Evolutionary conservation across 345 rosid species (phyloP).

Genomic region (Citrus reticulata): DNA sequence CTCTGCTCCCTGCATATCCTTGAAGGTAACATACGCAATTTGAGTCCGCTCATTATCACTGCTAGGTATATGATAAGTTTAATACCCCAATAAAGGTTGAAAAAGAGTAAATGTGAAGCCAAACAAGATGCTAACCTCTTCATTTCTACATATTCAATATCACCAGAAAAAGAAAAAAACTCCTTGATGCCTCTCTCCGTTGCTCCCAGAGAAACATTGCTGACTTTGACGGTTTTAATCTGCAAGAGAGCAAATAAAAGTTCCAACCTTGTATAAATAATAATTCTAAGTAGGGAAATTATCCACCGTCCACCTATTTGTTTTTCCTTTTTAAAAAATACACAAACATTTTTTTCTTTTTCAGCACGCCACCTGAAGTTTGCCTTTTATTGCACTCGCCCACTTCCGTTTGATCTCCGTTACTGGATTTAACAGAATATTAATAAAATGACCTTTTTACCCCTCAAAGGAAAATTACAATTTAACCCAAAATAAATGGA

Average conservation of each 20-base stretch:
- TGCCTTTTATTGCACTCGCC: too few relatives aligned
- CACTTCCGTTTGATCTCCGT: too few relatives aligned
- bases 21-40: slow-evolving; percentile 57
- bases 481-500: too few relatives aligned
- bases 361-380: too few relatives aligned
- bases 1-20: slow-evolving; percentile 59
- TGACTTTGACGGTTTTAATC: slow-evolving; percentile 55
- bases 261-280: neutral
- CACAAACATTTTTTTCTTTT: too few relatives aligned
- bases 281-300: neutral
- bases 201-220: slow-evolving; percentile 73
- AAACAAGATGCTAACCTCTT: slow-evolving; percentile 40
- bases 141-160: slow-evolving; percentile 64
- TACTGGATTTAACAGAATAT: too few relatives aligned
- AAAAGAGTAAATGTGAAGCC: slow-evolving; percentile 2
- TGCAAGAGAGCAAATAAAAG: slow-evolving; percentile 20
- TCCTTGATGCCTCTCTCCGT: slow-evolving; percentile 64
- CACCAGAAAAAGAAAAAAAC: slow-evolving; percentile 88
- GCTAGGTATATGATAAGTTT: slow-evolving; percentile 23
- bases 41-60: slow-evolving; percentile 62
- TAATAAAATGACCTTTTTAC: too few relatives aligned
- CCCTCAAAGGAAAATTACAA: too few relatives aligned
- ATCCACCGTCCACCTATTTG: too few relatives aligned
- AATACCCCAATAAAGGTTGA: neutral
- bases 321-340: too few relatives aligned